phyloP scores from a whole-genome alignment of 2,329 filamentous ascomycete genomes.

The Clonostachys byssicola region DNA sequence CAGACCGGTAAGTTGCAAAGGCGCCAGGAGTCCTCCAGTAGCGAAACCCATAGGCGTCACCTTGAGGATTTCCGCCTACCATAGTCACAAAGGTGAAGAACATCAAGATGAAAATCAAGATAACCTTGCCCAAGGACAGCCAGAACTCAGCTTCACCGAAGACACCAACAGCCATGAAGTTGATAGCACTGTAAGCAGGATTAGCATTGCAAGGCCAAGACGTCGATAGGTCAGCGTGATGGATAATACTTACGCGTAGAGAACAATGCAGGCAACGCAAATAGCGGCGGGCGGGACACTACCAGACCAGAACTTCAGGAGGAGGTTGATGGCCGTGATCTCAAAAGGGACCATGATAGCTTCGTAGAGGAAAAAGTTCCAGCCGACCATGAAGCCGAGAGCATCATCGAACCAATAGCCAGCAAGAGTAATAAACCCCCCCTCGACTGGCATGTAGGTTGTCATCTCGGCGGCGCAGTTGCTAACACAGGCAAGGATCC shows the following conservation, averaged over 20 bases:
- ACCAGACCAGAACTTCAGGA: conserved; percentile 61
- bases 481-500: conserved; percentile 56
- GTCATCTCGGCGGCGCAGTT: conserved; percentile 71
- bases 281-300: conserved; percentile 54
- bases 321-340: conserved; percentile 59
- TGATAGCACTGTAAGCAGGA: conserved; percentile 35
- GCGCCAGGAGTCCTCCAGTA: conserved; percentile 36
- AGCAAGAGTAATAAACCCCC: conserved; percentile 74
- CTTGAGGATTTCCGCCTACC: conserved; percentile 58
- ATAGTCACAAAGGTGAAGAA: conserved; percentile 60
- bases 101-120: conserved; percentile 48
- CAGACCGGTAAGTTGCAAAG: conserved; percentile 24
- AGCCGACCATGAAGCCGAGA: conserved; percentile 68
- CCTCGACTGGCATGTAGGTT: conserved; percentile 71
- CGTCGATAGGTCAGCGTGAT: conserved; percentile 49
- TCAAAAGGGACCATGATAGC: conserved; percentile 65
- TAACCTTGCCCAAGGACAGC: conserved; percentile 50
- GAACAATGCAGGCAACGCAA: conserved; percentile 46
- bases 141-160: conserved; percentile 43
- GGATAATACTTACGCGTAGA: conserved; percentile 26
- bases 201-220: conserved; percentile 71
- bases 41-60: conserved; percentile 61
- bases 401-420: conserved; percentile 72
- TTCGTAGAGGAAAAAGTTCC: conserved; percentile 72
- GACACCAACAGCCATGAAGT: conserved; percentile 38